Percentiles rank a stretch among this genome's conserved stretches.
Conservation (phyloP, 73 alveolate species). For the Symbiodinium natans region DNA sequence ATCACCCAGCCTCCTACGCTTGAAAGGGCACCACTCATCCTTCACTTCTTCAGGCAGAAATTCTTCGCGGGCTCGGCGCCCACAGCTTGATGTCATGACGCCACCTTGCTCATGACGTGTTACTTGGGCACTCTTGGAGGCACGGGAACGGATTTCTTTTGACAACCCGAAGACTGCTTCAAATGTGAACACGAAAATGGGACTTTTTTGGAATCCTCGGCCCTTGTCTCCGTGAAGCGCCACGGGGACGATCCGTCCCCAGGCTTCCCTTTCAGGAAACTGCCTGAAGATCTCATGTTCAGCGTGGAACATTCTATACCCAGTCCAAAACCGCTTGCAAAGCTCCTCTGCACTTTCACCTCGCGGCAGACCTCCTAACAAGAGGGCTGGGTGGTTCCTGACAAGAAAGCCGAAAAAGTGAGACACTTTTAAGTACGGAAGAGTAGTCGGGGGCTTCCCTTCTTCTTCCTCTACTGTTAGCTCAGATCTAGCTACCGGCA, state of each 20-base stretch:
- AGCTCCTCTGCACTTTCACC: not conserved
- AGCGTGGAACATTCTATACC: not conserved
- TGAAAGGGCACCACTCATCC: not conserved
- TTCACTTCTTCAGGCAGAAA: not conserved
- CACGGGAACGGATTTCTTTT: too few relatives aligned
- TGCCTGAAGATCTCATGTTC: not conserved
- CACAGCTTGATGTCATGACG: too few relatives aligned
- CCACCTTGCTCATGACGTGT: too few relatives aligned
- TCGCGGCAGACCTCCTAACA: not conserved
- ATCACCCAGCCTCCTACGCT: not conserved
- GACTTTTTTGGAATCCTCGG: not conserved
- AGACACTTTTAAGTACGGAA: not conserved
- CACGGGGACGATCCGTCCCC: not conserved
- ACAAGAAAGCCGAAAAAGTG: too few relatives aligned
- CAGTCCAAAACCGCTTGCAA: not conserved
- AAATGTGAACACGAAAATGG: not conserved
- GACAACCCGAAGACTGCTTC: not conserved
- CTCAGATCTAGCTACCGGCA: not conserved
- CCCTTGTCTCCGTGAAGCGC: not conserved
- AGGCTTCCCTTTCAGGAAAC: not conserved
- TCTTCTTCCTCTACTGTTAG: not conserved
- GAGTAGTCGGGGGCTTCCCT: not conserved
- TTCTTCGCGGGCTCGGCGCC: not conserved
- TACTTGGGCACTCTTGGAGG: too few relatives aligned
- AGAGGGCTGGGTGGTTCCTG: not conserved